Conservation (phyloP, 2,329 filamentous ascomycete species). For the Neofusicoccum sp. region DNA sequence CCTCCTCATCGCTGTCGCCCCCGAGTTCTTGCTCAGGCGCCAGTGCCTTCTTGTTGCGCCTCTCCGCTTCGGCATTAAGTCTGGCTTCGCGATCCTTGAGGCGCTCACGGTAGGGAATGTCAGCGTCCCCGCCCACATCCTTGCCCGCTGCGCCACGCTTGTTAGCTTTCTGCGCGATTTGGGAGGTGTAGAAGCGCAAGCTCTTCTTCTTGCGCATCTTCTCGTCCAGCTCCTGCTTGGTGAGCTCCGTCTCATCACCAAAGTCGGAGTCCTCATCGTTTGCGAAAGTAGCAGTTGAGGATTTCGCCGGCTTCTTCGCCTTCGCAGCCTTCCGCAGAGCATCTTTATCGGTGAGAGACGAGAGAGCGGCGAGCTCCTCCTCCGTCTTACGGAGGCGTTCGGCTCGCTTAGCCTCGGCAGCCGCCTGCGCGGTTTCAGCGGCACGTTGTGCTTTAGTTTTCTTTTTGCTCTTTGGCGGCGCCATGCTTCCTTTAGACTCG, state of each 20-base stretch:
- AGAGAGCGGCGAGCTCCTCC: constrained; percentile 73
- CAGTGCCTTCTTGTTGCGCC: constrained; percentile 68
- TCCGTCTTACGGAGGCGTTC: constrained; percentile 61
- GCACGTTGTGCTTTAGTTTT: constrained; percentile 54
- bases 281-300: constrained; percentile 28
- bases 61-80: constrained; percentile 85
- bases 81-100: constrained; percentile 82
- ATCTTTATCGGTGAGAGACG: constrained; percentile 58
- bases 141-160: constrained; percentile 74
- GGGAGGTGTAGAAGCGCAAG: constrained; percentile 95
- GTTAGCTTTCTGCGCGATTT: constrained; percentile 93
- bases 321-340: constrained; percentile 53
- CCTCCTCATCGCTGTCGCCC: constrained; percentile 69
- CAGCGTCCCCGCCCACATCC: constrained; percentile 76
- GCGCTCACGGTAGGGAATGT: constrained; percentile 87
- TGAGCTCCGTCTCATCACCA: constrained; percentile 82
- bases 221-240: constrained; percentile 76
- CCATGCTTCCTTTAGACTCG: constrained; percentile 30
- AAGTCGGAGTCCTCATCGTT: constrained; percentile 79
- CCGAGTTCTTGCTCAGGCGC: constrained; percentile 66
- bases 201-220: constrained; percentile 90
- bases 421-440: constrained; percentile 56
- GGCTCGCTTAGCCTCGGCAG: constrained; percentile 56
- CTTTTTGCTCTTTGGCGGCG: constrained; percentile 36
- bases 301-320: constrained; percentile 40